Evolutionary conservation across 1,139 yeast species (phyloP).

Genomic region (Arxiozyma slooffiae): DNA sequence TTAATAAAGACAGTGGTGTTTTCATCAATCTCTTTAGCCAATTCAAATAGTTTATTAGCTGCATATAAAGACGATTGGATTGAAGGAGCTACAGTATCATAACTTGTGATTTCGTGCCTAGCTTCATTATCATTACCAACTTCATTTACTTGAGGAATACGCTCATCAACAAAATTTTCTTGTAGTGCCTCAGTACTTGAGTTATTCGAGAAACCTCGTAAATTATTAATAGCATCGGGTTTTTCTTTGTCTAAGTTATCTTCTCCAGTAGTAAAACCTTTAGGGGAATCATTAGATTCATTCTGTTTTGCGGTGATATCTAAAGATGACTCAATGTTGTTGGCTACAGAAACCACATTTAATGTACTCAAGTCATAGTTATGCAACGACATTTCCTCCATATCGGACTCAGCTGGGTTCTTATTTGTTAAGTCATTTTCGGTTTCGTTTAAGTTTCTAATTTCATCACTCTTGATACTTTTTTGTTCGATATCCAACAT

Average conservation of each 20-base stretch:
- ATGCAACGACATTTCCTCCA: neutral
- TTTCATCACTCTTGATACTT: neutral
- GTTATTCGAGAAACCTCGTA: neutral
- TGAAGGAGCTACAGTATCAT: neutral
- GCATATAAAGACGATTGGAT: neutral
- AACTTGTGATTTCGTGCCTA: neutral
- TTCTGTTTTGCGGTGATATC: neutral
- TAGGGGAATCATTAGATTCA: neutral
- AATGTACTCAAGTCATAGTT: no score
- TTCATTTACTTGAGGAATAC: neutral
- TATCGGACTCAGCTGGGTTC: no score
- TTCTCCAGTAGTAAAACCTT: neutral
- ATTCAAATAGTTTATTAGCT: constrained; percentile 1
- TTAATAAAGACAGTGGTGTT: neutral
- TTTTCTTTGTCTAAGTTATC: neutral
- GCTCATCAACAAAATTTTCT: neutral
- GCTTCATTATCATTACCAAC: neutral
- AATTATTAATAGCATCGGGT: neutral
- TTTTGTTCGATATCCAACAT: neutral
- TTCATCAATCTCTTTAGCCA: constrained; percentile 2
- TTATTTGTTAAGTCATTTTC: neutral
- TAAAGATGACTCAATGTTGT: no score
- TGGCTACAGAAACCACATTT: neutral
- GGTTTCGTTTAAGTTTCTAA: neutral
- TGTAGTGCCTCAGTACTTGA: neutral